Base-by-base conservation (phyloP, 768 basidiomycete species). In the Dictyophora rubrovolvata region DNA sequence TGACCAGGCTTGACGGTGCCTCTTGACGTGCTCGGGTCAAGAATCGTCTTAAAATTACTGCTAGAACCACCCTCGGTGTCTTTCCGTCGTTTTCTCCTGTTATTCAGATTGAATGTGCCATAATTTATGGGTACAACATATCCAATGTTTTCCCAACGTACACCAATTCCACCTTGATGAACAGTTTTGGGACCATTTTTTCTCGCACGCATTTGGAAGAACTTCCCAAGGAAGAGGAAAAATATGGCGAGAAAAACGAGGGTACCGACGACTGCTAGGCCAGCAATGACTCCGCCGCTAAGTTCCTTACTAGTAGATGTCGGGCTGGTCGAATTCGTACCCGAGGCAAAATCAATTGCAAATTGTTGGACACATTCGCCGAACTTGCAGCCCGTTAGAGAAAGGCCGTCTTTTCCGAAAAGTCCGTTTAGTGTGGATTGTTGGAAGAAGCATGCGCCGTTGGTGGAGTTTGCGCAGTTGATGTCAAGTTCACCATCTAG, bases 351-450 rank as follows among this genome's bases (percentile, higher is more conserved):
- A 66, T 93, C 86, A 57, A 96, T 84, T 37, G 88, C 84, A 59
- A 77, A 79, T 68, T 95, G 92, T 2, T 79, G 73, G 16, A 96
- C 84, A 69, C 94, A 96, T 71, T 97, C 94, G 22, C 94, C 94
- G 64, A 87, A 94, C 0, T 73, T 75, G 69, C 94, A 97, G 0
- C 79, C 81, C 55, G 77, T 77, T 10, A 97, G 74, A 6, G 75
- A 64, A n/a, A 97, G 79, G 0, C 94, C 94, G 42, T 70, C 66
- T 0, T 77, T 62, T 8, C 93, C 93, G 64, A 97, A 95, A 1
- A 96, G 66, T 0, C 65, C 59, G 23, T 85, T 67, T n/a, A 97
- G 73, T 18, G 78, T 71, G 14, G 69, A 63, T 70, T 96, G 91
- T 66, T 87, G 79, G 77, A 97, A 96, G 11, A 78, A 69, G 70